Evolutionary conservation across 257 asterid genomes (phyloP).

Genomic region (Rubia yunnanensis): DNA sequence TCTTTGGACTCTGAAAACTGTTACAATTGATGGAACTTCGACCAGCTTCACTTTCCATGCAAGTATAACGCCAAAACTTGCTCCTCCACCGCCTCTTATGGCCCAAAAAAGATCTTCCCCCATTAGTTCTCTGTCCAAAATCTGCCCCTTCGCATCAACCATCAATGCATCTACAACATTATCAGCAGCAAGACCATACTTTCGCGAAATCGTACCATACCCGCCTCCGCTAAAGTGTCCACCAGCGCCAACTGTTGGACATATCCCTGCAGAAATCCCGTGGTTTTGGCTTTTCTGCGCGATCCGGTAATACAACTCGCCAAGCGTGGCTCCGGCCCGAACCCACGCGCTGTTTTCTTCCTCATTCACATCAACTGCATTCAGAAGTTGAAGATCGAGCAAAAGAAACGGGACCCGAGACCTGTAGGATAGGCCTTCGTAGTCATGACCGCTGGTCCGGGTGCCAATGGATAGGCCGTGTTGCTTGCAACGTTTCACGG

Average conservation of each 20-base stretch:
- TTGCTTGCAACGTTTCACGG: constrained; percentile 26
- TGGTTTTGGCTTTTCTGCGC: constrained; percentile 17
- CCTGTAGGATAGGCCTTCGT: constrained; percentile 45
- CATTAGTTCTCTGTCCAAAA: constrained; percentile 42
- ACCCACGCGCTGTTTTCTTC: constrained; percentile 37
- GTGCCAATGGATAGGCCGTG: constrained; percentile 24
- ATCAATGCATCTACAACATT: constrained; percentile 35
- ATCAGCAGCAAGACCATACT: constrained; percentile 46
- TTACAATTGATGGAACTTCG: constrained; percentile 26
- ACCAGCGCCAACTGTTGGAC: constrained; percentile 48
- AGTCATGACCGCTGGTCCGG: constrained; percentile 54
- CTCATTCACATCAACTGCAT: constrained; percentile 24
- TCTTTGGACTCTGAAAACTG: constrained; percentile 29
- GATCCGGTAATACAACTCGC: constrained; percentile 42
- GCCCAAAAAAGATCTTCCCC: constrained; percentile 54
- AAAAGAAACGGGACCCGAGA: constrained; percentile 24
- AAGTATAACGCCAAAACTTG: constrained; percentile 36
- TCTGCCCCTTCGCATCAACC: constrained; percentile 27
- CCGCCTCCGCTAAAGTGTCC: constrained; percentile 63
- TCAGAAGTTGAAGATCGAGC: constrained; percentile 34
- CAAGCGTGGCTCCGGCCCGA: constrained; percentile 46
- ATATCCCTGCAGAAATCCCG: constrained; percentile 43
- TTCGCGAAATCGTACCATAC: constrained; percentile 35
- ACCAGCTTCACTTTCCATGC: constrained; percentile 29
- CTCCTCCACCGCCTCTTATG: constrained; percentile 41